phyloP scores from a whole-genome alignment of 2,329 filamentous ascomycete species.

The Claviceps digitariae region DNA sequence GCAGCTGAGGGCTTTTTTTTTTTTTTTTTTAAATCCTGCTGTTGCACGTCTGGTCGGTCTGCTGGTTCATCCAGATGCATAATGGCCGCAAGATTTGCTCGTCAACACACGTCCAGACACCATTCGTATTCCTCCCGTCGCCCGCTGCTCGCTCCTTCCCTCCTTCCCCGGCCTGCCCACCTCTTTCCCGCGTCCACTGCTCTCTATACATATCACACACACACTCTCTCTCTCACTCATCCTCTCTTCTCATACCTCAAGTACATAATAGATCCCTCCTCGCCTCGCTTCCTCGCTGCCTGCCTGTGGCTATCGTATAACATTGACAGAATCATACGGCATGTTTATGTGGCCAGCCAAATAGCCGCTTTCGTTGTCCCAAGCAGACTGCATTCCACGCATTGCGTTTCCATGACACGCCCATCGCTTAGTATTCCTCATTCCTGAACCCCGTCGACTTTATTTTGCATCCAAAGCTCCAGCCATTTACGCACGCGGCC shows the following conservation, averaged over 20 bases:
- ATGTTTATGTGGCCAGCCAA: neutral
- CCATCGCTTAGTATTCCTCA: neutral
- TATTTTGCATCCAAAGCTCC: neutral
- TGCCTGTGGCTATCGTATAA: no score
- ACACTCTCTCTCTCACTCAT: neutral
- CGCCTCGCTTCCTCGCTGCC: neutral
- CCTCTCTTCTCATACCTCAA: no score
- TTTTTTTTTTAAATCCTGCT: neutral
- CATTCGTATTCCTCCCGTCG: neutral
- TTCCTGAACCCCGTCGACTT: neutral
- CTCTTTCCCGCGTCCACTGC: neutral
- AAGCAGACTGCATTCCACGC: conserved; percentile 4
- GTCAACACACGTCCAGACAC: neutral
- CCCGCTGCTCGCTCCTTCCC: neutral
- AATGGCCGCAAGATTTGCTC: neutral
- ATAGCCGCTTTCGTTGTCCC: neutral
- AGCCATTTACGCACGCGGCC: neutral
- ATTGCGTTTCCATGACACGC: neutral
- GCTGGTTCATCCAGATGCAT: neutral
- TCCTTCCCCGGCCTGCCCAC: neutral
- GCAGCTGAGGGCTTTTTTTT: neutral
- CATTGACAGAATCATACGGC: neutral
- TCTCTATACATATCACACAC: neutral
- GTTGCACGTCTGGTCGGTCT: neutral
- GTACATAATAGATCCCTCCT: neutral